phyloP scores from a whole-genome alignment of 768 basidiomycete genomes.

The Leccinum barrowsii region DNA sequence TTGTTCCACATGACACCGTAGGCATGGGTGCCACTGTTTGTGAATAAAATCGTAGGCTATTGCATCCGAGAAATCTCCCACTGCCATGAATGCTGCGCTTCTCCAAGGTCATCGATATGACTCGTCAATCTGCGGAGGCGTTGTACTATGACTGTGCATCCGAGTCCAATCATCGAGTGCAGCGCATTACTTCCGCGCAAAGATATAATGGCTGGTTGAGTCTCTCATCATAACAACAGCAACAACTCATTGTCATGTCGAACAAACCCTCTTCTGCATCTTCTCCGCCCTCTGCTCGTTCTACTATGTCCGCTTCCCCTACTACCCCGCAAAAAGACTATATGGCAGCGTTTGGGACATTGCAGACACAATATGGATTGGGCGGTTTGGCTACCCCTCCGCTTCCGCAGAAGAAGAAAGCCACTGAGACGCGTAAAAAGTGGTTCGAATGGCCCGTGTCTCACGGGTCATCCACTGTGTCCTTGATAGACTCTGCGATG shows the following conservation, averaged over 20 bases:
- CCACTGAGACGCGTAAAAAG: constrained; percentile 2
- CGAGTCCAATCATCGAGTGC: not conserved
- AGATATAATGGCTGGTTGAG: constrained; percentile 4
- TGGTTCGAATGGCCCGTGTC: constrained; percentile 20
- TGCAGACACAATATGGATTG: constrained; percentile 21
- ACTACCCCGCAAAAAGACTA: constrained; percentile 22
- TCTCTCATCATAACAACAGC: not conserved
- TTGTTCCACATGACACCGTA: not conserved
- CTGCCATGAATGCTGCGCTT: not conserved
- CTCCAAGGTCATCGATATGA: not conserved
- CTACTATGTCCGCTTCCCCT: constrained; percentile 3
- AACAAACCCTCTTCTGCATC: not conserved
- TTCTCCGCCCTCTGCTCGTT: not conserved
- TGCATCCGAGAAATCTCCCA: not conserved
- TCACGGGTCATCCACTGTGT: constrained; percentile 13
- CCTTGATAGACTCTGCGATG: constrained; percentile 5
- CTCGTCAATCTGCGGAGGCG: not conserved
- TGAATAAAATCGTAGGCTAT: not conserved
- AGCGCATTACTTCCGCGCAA: not conserved
- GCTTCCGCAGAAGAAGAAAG: not conserved
- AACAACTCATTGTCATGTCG: not conserved
- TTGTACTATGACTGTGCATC: not conserved
- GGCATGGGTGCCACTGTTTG: not conserved
- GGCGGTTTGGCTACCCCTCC: constrained; percentile 4
- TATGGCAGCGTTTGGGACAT: constrained; percentile 18